Percentiles rank a stretch among this genome's conserved stretches.
phyloP scores from a whole-genome alignment of 2,329 filamentous ascomycete genomes.

The Coniochaeta sp. region DNA sequence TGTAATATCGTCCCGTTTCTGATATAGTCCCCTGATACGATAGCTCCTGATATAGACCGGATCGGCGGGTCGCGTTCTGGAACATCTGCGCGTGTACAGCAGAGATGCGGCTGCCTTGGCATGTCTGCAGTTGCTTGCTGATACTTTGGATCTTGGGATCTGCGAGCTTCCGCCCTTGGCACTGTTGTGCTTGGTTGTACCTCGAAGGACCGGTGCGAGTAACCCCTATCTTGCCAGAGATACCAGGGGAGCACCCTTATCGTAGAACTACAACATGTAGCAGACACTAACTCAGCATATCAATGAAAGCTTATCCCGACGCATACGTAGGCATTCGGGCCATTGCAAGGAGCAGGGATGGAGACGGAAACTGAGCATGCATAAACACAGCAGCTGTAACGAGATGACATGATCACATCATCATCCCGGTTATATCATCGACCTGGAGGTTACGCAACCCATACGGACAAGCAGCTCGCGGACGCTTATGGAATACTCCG shows the following conservation, averaged over 20 bases:
- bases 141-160: background rate
- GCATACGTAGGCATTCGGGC: background rate
- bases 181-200: background rate
- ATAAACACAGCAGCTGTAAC: background rate
- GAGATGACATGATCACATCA: background rate
- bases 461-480: background rate
- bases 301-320: background rate
- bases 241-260: background rate
- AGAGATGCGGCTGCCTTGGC: slow-evolving; percentile 3
- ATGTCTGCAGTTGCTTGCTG: background rate
- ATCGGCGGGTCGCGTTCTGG: slow-evolving; percentile 1
- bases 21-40: background rate
- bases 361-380: background rate
- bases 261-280: background rate
- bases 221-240: background rate
- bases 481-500: background rate
- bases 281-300: background rate
- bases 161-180: background rate
- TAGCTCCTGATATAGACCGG: background rate
- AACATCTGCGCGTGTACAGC: background rate
- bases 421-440: background rate
- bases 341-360: background rate
- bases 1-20: background rate
- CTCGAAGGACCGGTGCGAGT: background rate
- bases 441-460: background rate